Evolutionary conservation across 2,329 filamentous ascomycete genomes (phyloP).

Genomic region (Tolypocladium inflatum): DNA sequence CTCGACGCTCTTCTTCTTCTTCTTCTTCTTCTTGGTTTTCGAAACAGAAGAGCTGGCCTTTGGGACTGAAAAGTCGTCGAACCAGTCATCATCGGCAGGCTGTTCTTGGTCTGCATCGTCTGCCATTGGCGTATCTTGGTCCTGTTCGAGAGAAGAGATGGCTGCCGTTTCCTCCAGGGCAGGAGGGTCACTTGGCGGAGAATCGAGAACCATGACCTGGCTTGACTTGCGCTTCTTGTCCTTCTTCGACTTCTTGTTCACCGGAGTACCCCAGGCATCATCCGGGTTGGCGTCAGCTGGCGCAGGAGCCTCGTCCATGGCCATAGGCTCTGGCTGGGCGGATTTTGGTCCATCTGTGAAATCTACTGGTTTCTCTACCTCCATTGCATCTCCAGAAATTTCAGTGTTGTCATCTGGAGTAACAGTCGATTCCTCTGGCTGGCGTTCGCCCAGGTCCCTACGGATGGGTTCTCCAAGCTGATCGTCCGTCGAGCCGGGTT

Average conservation of each 20-base stretch:
- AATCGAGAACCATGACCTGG: slow-evolving; percentile 3
- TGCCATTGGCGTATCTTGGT: not conserved
- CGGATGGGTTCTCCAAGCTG: not conserved
- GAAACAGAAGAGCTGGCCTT: slow-evolving; percentile 4
- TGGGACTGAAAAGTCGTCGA: slow-evolving; percentile 4
- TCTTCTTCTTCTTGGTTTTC: slow-evolving; percentile 20
- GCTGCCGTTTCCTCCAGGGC: not conserved
- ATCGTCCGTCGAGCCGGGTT: not conserved
- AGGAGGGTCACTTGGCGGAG: not conserved
- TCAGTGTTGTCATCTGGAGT: not conserved
- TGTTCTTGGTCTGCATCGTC: not conserved
- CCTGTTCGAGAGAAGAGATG: not conserved
- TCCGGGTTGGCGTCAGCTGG: slow-evolving; percentile 11
- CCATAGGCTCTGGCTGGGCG: not conserved
- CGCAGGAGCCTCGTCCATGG: not conserved
- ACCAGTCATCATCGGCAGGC: slow-evolving; percentile 2
- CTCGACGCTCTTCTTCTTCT: slow-evolving; percentile 12
- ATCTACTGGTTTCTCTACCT: not conserved
- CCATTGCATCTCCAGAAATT: not conserved
- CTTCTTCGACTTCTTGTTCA: slow-evolving; percentile 23
- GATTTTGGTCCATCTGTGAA: not conserved
- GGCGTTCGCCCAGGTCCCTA: not conserved
- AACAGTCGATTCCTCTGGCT: not conserved
- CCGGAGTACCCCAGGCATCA: slow-evolving; percentile 3
- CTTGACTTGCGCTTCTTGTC: slow-evolving; percentile 24